These are phyloP conservation scores for Pyrus betulifolia DNA, from an alignment of 306 rosid genomes.

Conservation along the genomic window DNA sequence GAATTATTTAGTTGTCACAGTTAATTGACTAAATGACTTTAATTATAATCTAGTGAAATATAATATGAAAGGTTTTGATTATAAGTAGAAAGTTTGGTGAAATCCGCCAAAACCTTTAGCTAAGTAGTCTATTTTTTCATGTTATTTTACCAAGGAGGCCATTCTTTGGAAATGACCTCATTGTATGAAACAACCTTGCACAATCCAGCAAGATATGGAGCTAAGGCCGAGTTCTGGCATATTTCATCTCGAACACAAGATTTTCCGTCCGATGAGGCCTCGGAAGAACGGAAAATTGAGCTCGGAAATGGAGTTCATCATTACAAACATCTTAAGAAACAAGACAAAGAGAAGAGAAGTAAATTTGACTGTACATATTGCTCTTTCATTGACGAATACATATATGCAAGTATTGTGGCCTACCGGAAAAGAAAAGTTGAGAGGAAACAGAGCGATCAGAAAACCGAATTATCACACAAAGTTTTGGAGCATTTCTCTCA, in stretches of 20 bases:
- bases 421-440: neutral
- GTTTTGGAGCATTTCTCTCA: slow-evolving; percentile 63
- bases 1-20: no score
- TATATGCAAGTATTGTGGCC: neutral
- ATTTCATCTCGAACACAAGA: neutral
- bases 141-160: no score
- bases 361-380: neutral
- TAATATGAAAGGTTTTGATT: no score
- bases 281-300: neutral
- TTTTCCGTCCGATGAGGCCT: neutral
- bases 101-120: no score
- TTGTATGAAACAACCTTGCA: no score
- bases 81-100: no score
- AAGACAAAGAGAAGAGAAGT: no score
- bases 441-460: neutral
- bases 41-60: no score
- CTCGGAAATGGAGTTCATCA: neutral
- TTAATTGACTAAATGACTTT: no score
- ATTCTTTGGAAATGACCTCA: no score
- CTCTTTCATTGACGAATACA: neutral
- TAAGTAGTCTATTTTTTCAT: no score
- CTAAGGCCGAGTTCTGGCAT: neutral
- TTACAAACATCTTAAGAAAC: neutral
- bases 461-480: slow-evolving; percentile 9
- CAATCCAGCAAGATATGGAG: neutral